Conservation (phyloP, 2,329 filamentous ascomycete species). For the Aspergillus oerlinghausenensis region DNA sequence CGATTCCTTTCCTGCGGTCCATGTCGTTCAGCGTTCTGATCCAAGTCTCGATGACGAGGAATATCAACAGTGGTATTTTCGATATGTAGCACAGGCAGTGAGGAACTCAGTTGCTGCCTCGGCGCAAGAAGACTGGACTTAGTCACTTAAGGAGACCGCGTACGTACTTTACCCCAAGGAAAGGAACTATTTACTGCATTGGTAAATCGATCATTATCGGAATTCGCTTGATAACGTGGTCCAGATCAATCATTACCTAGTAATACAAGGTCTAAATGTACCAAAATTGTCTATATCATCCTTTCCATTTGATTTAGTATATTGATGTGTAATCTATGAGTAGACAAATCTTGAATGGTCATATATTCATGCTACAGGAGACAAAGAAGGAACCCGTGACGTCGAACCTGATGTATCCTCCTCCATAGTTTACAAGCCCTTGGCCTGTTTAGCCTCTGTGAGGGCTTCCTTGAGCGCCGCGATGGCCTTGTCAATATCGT, state of each 20-base stretch:
- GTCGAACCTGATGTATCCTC: background rate
- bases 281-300: background rate
- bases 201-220: background rate
- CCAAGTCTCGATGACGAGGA: background rate
- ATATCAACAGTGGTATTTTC: background rate
- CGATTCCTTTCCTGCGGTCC: background rate
- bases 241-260: too few relatives aligned
- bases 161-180: background rate
- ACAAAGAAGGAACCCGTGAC: background rate
- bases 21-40: background rate
- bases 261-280: background rate
- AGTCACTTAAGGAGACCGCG: background rate
- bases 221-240: background rate
- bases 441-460: slow-evolving; percentile 65
- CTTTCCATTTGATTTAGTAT: background rate
- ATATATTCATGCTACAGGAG: background rate
- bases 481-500: slow-evolving; percentile 80
- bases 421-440: slow-evolving; percentile 31
- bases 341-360: background rate
- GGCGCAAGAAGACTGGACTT: background rate
- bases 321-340: background rate
- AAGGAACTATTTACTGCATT: background rate
- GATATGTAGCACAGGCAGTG: background rate
- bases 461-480: slow-evolving; percentile 71
- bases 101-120: background rate